phyloP scores from a whole-genome alignment of 257 asterid genomes.

The Gentiana macrophylla region DNA sequence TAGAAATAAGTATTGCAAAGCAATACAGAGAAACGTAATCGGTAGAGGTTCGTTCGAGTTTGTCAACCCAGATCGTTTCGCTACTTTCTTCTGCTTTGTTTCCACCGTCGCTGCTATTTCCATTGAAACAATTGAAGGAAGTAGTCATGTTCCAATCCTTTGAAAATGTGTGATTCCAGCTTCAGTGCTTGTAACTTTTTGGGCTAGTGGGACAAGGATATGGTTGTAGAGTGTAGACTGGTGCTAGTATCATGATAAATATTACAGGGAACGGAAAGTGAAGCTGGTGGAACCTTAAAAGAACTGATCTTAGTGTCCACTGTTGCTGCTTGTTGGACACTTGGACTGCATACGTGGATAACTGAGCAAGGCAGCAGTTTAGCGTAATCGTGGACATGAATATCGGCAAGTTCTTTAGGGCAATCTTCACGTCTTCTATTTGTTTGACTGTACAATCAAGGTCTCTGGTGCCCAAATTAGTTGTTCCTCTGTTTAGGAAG shows the following conservation, averaged over 20 bases:
- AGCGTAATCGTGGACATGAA: constrained; percentile 70
- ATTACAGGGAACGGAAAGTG: constrained; percentile 57
- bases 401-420: constrained; percentile 36
- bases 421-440: constrained; percentile 47
- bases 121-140: constrained; percentile 55
- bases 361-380: constrained; percentile 76
- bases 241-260: constrained; percentile 40
- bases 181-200: constrained; percentile 41
- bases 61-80: constrained; percentile 5
- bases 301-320: constrained; percentile 35
- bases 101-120: constrained; percentile 65
- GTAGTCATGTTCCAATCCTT: constrained; percentile 57
- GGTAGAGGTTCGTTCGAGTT: too few relatives aligned
- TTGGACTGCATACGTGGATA: constrained; percentile 69
- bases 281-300: constrained; percentile 48
- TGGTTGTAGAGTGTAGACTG: constrained; percentile 15
- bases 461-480: constrained; percentile 22
- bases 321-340: constrained; percentile 49
- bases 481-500: constrained; percentile 34
- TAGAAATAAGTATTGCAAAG: too few relatives aligned
- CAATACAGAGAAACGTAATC: too few relatives aligned
- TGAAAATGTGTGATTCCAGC: constrained; percentile 60
- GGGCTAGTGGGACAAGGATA: constrained; percentile 37
- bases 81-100: constrained; percentile 40
- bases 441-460: constrained; percentile 42